Evolutionary conservation across 2,329 filamentous ascomycete genomes (phyloP), one percentile per base, ranked within the genome.

Genomic region (Aspergillus versicolor): DNA sequence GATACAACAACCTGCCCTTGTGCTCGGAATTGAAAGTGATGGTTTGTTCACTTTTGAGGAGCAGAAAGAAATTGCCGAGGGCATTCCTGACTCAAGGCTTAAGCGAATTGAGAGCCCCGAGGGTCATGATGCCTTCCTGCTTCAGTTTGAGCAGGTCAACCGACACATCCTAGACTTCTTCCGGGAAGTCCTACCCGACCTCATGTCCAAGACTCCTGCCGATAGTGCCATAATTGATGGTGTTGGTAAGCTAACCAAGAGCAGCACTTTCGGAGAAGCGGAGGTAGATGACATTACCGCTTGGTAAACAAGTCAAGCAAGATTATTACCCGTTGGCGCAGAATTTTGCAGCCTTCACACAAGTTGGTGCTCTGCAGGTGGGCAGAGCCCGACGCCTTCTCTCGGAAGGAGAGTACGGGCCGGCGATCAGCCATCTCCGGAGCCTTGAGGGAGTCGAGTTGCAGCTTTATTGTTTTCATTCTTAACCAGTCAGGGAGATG

Each of bases 81-180:
- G 89, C 58, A 91, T 97, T 61, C 88, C 88, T 3, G 81, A 93
- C 65, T 87, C 90, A 1, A 84, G 85, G 11, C 78, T 99, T 24
- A 87, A 91, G 74, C 91, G 87, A 46, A 99, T 99, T 58, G 91
- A 97, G 68, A 95, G 90, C 59, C 89, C 91, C 0, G 94, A 99
- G 71, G 94, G 94, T 1, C 94, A 99, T 68, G 94, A 99, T 74
- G 94, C 94, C 0, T 99, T 99, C 74, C 76, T 99, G 67, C 78
- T 99, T 54, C 93, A 99, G 74, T 99, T 99, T 70, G 91, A 97
- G 78, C 93, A 97, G 76, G 94, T 97, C 58, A 99, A 99, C 75
- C 82, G 80, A 32, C 91, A 96, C 70, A 86, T 97, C 49, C 77
- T 97, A 17, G 84, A 84, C 2, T 99, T 99, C 71, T 80, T 99